Evolutionary conservation across 345 rosid species (phyloP).

Genomic region (Sisymbrium irio): DNA sequence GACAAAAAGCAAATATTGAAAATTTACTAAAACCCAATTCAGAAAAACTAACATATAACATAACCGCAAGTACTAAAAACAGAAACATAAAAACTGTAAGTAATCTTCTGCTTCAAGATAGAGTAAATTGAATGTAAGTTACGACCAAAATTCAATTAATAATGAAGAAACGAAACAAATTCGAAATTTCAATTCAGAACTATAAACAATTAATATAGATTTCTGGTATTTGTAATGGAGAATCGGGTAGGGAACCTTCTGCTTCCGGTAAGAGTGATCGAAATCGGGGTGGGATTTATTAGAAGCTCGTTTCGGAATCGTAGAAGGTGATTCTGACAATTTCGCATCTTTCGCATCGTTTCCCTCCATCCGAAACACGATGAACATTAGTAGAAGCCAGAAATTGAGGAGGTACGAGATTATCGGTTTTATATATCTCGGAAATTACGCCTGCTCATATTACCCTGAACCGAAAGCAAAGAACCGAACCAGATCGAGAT

Average conservation of each 20-base stretch:
- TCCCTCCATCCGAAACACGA: slow-evolving; percentile 23
- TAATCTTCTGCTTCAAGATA: neutral
- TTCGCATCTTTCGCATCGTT: neutral
- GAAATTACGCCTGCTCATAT: neutral
- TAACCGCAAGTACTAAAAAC: neutral
- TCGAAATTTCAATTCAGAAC: neutral
- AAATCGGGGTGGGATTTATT: slow-evolving; percentile 44
- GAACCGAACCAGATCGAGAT: too few species aligned
- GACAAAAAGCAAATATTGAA: neutral
- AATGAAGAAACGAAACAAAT: neutral
- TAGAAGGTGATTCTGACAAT: neutral
- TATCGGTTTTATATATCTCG: neutral
- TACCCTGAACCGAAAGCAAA: too few species aligned
- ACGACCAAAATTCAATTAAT: too few species aligned
- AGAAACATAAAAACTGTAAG: neutral
- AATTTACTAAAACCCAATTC: neutral
- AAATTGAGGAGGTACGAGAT: neutral
- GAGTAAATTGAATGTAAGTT: neutral
- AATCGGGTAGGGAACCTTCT: slow-evolving; percentile 39
- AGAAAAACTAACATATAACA: neutral
- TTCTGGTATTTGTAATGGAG: neutral
- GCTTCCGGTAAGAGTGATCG: slow-evolving; percentile 53
- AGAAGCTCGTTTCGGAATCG: slow-evolving; percentile 37
- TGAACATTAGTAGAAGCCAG: slow-evolving; percentile 1
- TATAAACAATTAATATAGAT: neutral